Conservation (phyloP, 2,329 filamentous ascomycete genomes). For the Huntiella savannae region DNA sequence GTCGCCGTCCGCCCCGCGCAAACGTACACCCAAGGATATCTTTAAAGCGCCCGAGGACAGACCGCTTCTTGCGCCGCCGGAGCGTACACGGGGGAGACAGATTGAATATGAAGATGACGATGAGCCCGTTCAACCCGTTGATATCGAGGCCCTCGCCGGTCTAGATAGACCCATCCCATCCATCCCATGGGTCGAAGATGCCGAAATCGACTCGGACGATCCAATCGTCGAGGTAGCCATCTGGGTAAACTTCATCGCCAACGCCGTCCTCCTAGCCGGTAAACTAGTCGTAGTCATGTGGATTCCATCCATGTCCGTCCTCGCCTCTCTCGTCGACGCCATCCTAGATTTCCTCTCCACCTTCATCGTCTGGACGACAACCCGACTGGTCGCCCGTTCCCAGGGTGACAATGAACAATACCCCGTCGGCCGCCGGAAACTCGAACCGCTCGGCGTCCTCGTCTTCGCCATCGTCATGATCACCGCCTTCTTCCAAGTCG, state of each 20-base stretch:
- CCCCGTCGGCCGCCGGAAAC: conserved; percentile 55
- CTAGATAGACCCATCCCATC: conserved; percentile 28
- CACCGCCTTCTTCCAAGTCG: conserved; percentile 64
- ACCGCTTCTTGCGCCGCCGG: conserved; percentile 26
- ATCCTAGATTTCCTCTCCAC: conserved; percentile 66
- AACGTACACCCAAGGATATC: conserved; percentile 68
- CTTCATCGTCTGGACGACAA: conserved; percentile 63
- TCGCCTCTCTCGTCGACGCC: conserved; percentile 63
- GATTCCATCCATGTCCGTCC: conserved; percentile 63
- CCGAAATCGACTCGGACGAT: conserved; percentile 50
- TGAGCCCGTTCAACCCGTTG: conserved; percentile 6
- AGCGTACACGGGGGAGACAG: conserved; percentile 14
- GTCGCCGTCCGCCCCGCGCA: conserved; percentile 30
- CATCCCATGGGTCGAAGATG: conserved; percentile 55
- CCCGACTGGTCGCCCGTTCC: conserved; percentile 44
- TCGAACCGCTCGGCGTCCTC: conserved; percentile 64
- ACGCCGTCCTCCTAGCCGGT: conserved; percentile 51
- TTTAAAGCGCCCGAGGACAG: conserved; percentile 51
- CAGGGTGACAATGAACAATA: conserved; percentile 57
- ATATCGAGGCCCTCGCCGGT: conserved; percentile 23
- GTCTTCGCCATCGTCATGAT: conserved; percentile 79
- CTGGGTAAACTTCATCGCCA: conserved; percentile 67
- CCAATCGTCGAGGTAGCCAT: conserved; percentile 72
- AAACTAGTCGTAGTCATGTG: conserved; percentile 62
- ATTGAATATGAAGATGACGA: conserved; percentile 25